Evolutionary conservation across 768 basidiomycete genomes (phyloP).

Genomic region (Paxillus involutus): DNA sequence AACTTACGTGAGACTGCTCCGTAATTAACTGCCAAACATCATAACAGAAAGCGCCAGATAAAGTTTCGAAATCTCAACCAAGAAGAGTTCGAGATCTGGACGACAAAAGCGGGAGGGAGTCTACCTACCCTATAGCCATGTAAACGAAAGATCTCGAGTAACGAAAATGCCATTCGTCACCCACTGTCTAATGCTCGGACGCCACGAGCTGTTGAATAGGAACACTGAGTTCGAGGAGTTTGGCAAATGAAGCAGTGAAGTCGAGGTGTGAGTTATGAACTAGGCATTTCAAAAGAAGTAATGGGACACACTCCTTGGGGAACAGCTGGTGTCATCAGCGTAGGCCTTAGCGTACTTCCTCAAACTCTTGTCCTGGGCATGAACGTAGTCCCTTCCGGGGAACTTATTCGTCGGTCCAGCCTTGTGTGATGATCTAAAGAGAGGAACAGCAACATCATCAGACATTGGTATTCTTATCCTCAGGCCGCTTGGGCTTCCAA

Average conservation of each 20-base stretch:
- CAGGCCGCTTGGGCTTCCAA: constrained; percentile 90
- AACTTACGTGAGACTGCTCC: no score
- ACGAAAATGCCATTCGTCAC: no score
- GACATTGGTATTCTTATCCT: constrained; percentile 84
- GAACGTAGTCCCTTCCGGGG: constrained; percentile 81
- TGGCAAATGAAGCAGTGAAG: constrained; percentile 76
- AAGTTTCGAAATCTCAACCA: no score
- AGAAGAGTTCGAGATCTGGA: no score
- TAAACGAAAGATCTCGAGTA: no score
- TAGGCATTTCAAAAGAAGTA: no score
- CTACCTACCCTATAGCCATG: no score
- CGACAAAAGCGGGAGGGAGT: no score
- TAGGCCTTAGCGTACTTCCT: constrained; percentile 86
- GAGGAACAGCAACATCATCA: constrained; percentile 93
- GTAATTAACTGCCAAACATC: no score
- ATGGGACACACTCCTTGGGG: constrained; percentile 93
- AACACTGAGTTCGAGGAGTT: constrained; percentile 92
- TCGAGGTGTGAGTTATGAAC: constrained; percentile 36
- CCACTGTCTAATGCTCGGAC: no score
- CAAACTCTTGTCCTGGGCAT: no score
- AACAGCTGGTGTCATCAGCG: constrained; percentile 81
- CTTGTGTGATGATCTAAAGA: neutral
- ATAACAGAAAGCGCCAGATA: no score
- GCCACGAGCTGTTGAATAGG: constrained; percentile 74
- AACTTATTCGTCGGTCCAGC: neutral